Base-by-base conservation (phyloP, 2,329 filamentous ascomycete genomes). In the Paraphaeosphaeria minitans region DNA sequence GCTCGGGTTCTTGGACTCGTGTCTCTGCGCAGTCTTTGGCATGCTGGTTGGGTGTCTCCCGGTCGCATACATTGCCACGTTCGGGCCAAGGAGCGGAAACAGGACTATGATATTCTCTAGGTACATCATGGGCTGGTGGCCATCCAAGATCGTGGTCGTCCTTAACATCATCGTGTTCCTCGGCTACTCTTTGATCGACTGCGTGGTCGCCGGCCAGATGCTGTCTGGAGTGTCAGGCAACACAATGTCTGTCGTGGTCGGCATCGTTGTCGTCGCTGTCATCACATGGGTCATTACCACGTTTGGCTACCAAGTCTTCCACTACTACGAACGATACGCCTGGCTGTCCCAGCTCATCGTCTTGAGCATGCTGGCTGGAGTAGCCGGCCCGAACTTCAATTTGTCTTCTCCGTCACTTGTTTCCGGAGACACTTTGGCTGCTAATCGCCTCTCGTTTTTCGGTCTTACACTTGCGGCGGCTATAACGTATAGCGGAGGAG, bases 261-360 rank as follows among this genome's bases (percentile, higher is more conserved):
- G 88, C 65, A 89, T 91, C 62, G 80, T 90, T 42, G 84, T 90
- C 47, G 83, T 87, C 13, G 85, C 85, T 0, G 65, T 89, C 24
- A 83, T 89, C 37, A 84, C 84, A 31, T 89, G 86, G 84, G 76
- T 81, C 1, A 82, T 91, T 43, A 87, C 87, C 0, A 87, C 85
- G 0, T 89, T 90, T 69, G 89, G 88, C 0, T 89, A 90, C 69
- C 82, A 81, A 55, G 78, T 87, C 46, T 89, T 91, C 71, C 88
- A 91, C 68, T 80, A 83, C 55, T 91, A 90, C 71, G 87, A 90
- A 76, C 82, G 87, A 70, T 89, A 84, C 68, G 86, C 87, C 1
- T 89, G 87, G 81, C 75, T 89, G 0, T 87, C 87, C 0, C 86
- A 88, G 66, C 68, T 88, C 0, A 77, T 88, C 4, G 83, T 88